A percentile compares a stretch with the other conserved stretches of the same genome.
Conservation (phyloP, 495 filamentous ascomycete genomes). For the Hamigera avellanea region DNA sequence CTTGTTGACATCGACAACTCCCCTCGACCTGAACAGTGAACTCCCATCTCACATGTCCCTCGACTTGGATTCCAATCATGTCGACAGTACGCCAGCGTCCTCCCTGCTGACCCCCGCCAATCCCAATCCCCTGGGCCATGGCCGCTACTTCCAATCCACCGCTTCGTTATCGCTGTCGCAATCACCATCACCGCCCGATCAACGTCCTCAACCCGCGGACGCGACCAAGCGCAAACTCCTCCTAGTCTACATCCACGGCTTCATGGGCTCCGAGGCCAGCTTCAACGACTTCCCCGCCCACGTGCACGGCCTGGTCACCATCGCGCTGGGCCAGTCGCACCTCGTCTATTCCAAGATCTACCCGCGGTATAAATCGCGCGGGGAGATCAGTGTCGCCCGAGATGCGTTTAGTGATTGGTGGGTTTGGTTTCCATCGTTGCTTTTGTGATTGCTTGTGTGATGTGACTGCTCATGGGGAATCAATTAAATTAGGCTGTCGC, state of each 20-base stretch:
- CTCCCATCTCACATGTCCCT: too few relatives aligned
- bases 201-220: too few relatives aligned
- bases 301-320: slow-evolving; percentile 66
- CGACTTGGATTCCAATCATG: too few relatives aligned
- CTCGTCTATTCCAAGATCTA: slow-evolving; percentile 84
- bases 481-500: slow-evolving; percentile 46
- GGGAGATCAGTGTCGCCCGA: slow-evolving; percentile 57
- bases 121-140: too few relatives aligned
- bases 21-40: too few relatives aligned
- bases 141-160: too few relatives aligned
- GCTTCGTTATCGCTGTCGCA: too few relatives aligned
- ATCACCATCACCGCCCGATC: too few relatives aligned
- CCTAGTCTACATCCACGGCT: slow-evolving; percentile 82
- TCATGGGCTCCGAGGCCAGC: slow-evolving; percentile 81
- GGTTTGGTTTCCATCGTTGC: too few relatives aligned
- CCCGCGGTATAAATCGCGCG: slow-evolving; percentile 77
- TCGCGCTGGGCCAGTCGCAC: slow-evolving; percentile 57
- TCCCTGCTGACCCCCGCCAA: too few relatives aligned
- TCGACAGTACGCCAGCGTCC: too few relatives aligned
- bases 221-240: slow-evolving; percentile 58
- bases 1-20: too few relatives aligned
- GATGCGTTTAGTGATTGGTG: slow-evolving; percentile 78
- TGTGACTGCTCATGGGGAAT: not conserved
- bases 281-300: slow-evolving; percentile 84
- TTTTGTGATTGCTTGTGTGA: not conserved